These are phyloP conservation scores for Mycothermus thermophilus DNA, from an alignment of 495 filamentous ascomycete species.

Conservation along the genomic window DNA sequence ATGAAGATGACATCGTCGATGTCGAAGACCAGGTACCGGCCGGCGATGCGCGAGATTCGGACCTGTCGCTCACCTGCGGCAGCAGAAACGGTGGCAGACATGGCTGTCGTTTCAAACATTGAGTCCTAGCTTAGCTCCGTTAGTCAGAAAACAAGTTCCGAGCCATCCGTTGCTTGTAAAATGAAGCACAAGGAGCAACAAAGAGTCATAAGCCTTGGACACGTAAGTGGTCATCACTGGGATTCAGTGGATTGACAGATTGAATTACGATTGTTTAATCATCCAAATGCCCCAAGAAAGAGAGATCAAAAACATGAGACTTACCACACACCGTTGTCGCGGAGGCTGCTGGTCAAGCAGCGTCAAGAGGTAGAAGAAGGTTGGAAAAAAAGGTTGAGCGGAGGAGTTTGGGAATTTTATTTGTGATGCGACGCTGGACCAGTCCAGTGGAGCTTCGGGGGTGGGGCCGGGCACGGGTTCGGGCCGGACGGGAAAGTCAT, in stretches of 20 bases:
- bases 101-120: conserved; percentile 15
- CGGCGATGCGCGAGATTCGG: conserved; percentile 68
- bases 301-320: not conserved
- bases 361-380: conserved; percentile 9
- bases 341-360: conserved; percentile 12
- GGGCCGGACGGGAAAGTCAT: too few relatives aligned
- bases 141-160: conserved; percentile 7
- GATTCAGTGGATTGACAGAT: conserved; percentile 34
- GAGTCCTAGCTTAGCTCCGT: too few relatives aligned
- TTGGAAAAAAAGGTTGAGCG: too few relatives aligned
- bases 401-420: too few relatives aligned
- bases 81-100: conserved; percentile 4
- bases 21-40: conserved; percentile 81
- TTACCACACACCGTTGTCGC: conserved; percentile 16
- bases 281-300: conserved; percentile 8
- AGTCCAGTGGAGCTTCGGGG: too few relatives aligned
- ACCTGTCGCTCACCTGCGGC: conserved; percentile 26
- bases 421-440: too few relatives aligned
- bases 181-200: conserved; percentile 3
- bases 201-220: conserved; percentile 22
- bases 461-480: too few relatives aligned
- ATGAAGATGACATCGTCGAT: conserved; percentile 68
- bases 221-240: conserved; percentile 24
- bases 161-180: not conserved
- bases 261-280: conserved; percentile 25